Evolutionary conservation across 352 stramenopile species (phyloP).

Genomic region (Globisporangium irregulare): DNA sequence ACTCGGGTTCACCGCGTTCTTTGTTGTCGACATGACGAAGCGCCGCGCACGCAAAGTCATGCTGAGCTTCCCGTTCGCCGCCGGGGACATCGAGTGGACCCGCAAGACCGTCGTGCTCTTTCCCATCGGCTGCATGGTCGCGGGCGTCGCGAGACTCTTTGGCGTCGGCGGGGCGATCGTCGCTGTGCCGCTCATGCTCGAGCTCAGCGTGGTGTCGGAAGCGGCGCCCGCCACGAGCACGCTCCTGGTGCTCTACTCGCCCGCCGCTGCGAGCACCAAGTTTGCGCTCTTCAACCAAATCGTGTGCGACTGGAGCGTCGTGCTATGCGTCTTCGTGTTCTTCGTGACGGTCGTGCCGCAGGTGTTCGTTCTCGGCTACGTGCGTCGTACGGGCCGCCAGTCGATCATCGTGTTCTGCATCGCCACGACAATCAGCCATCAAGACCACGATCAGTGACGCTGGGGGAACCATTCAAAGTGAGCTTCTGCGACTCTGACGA

Average conservation of each 20-base stretch:
- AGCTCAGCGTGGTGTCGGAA: slow-evolving; percentile 45
- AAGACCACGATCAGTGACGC: slow-evolving; percentile 36
- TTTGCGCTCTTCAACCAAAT: slow-evolving; percentile 49
- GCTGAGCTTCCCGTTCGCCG: slow-evolving; percentile 31
- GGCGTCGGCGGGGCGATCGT: slow-evolving; percentile 52
- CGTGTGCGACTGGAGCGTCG: slow-evolving; percentile 36
- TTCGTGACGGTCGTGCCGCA: slow-evolving; percentile 42
- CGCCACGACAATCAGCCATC: slow-evolving; percentile 35
- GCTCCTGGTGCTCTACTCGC: slow-evolving; percentile 53
- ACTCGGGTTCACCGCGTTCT: slow-evolving; percentile 32
- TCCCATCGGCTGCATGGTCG: slow-evolving; percentile 29
- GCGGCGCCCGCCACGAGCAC: slow-evolving; percentile 43
- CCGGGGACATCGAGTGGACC: slow-evolving; percentile 41
- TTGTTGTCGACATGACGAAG: slow-evolving; percentile 29
- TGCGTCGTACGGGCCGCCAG: slow-evolving; percentile 41
- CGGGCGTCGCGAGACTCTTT: slow-evolving; percentile 39
- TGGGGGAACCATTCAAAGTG: slow-evolving; percentile 28
- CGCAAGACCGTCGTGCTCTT: slow-evolving; percentile 33
- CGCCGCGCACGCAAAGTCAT: slow-evolving; percentile 33
- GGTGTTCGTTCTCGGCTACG: slow-evolving; percentile 45
- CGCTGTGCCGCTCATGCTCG: slow-evolving; percentile 52
- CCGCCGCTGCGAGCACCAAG: slow-evolving; percentile 38
- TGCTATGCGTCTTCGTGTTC: slow-evolving; percentile 41
- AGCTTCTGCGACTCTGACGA: slow-evolving; percentile 27
- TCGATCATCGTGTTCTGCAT: slow-evolving; percentile 59